Percentiles rank a stretch among this genome's conserved stretches.
phyloP scores from a whole-genome alignment of 2,329 filamentous ascomycete genomes.

The Thelonectria rubi region DNA sequence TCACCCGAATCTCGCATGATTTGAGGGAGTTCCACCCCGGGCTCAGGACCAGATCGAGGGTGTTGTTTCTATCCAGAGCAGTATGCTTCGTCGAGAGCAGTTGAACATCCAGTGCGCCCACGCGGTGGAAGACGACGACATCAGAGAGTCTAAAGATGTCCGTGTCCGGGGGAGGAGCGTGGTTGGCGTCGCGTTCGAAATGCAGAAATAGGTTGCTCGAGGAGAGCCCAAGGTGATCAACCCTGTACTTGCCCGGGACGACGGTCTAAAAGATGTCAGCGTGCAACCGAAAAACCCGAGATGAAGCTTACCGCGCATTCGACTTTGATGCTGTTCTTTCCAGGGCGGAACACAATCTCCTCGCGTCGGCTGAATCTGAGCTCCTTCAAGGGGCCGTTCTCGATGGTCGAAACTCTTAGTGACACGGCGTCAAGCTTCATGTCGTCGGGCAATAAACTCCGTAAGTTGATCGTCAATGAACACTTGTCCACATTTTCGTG shows the following conservation, averaged over 20 bases:
- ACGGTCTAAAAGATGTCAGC: constrained; percentile 60
- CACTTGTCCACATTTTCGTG: constrained; percentile 79
- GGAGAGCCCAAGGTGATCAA: constrained; percentile 75
- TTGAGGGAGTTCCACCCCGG: constrained; percentile 78
- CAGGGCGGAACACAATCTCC: constrained; percentile 53
- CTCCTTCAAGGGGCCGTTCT: constrained; percentile 69
- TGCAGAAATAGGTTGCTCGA: constrained; percentile 71
- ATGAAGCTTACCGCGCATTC: constrained; percentile 47
- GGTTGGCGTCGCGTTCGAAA: constrained; percentile 67
- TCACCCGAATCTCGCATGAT: constrained; percentile 68
- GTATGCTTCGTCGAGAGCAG: constrained; percentile 74
- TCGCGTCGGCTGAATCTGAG: constrained; percentile 47
- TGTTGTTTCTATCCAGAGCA: constrained; percentile 81
- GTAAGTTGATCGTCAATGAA: constrained; percentile 71
- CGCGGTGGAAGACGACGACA: constrained; percentile 77
- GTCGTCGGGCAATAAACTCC: constrained; percentile 76
- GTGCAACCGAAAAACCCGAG: accelerated
- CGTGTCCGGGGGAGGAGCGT: constrained; percentile 55
- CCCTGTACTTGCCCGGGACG: constrained; percentile 76
- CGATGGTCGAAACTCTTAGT: constrained; percentile 68
- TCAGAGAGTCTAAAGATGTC: constrained; percentile 67
- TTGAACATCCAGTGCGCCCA: constrained; percentile 73
- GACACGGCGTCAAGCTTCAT: constrained; percentile 72
- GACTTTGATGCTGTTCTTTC: constrained; percentile 54
- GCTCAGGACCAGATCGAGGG: constrained; percentile 76